phyloP scores from a whole-genome alignment of 2,329 filamentous ascomycete genomes.

The Tolypocladium capitatum region DNA sequence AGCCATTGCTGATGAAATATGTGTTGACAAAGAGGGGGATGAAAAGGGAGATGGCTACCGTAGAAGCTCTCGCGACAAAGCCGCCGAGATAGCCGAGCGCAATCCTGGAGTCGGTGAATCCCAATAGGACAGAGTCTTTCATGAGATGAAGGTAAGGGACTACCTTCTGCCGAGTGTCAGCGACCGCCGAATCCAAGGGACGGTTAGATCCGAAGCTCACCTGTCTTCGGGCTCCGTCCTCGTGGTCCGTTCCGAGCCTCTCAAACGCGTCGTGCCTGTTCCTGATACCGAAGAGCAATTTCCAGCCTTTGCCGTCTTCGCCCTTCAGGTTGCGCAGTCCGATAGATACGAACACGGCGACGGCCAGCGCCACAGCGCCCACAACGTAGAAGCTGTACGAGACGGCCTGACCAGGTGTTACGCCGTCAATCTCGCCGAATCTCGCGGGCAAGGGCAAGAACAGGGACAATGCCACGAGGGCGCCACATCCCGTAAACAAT shows the following conservation, averaged over 20 bases:
- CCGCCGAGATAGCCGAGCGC: constrained; percentile 82
- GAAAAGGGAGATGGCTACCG: constrained; percentile 89
- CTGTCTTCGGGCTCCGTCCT: constrained; percentile 8
- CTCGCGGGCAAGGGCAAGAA: constrained; percentile 80
- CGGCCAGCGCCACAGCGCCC: constrained; percentile 53
- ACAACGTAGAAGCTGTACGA: constrained; percentile 83
- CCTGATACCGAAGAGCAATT: constrained; percentile 35
- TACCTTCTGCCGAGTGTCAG: constrained; percentile 16
- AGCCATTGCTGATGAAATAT: constrained; percentile 70
- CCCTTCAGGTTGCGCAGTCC: constrained; percentile 58
- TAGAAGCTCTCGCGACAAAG: constrained; percentile 88
- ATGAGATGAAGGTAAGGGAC: constrained; percentile 48
- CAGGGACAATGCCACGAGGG: constrained; percentile 64
- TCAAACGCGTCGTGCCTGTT: constrained; percentile 10
- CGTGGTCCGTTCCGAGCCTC: constrained; percentile 9
- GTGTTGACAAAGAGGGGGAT: constrained; percentile 87
- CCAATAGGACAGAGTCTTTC: constrained; percentile 51
- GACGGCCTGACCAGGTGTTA: constrained; percentile 61
- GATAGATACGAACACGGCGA: constrained; percentile 64
- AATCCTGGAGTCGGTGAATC: constrained; percentile 64
- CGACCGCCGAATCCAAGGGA: neutral
- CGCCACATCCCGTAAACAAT: constrained; percentile 83
- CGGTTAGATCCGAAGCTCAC: constrained; percentile 10
- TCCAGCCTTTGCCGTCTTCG: constrained; percentile 66
- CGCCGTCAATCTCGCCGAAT: constrained; percentile 58